A percentile compares a stretch with the other conserved stretches of the same genome.
Evolutionary conservation across 2,329 filamentous ascomycete species (phyloP).

Genomic region (Hypoxylon sp.): DNA sequence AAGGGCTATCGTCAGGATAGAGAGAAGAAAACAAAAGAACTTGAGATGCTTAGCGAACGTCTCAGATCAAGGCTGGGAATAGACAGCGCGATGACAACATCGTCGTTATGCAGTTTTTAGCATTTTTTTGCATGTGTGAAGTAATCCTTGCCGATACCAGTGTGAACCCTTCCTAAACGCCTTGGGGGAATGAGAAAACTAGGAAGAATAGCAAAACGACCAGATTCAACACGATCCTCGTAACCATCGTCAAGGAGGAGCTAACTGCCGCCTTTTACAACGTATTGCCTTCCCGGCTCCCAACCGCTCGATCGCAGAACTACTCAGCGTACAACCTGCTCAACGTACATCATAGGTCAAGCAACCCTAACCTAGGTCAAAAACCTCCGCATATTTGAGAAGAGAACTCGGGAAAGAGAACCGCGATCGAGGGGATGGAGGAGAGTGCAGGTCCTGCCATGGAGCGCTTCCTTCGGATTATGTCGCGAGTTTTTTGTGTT

Average conservation of each 20-base stretch:
- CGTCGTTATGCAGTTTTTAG: slow-evolving; percentile 4
- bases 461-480: neutral
- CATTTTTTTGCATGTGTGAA: slow-evolving; percentile 24
- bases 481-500: neutral
- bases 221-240: slow-evolving; percentile 14
- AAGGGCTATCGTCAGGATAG: neutral
- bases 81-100: slow-evolving; percentile 10
- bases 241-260: slow-evolving; percentile 31
- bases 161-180: slow-evolving; percentile 27
- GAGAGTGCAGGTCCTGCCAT: neutral
- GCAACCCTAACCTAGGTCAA: too few relatives aligned
- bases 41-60: slow-evolving; percentile 23
- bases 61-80: slow-evolving; percentile 13
- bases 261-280: slow-evolving; percentile 10
- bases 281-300: neutral
- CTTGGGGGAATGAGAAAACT: slow-evolving; percentile 6
- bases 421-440: neutral
- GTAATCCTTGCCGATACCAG: slow-evolving; percentile 27
- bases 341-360: neutral
- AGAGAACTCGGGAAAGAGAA: neutral
- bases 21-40: neutral
- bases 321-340: slow-evolving; percentile 7
- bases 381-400: neutral
- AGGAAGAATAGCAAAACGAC: neutral
- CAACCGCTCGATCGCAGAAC: neutral